Base-by-base conservation (phyloP, 192 early-diverging fungal species). In the Podila epicladia region DNA sequence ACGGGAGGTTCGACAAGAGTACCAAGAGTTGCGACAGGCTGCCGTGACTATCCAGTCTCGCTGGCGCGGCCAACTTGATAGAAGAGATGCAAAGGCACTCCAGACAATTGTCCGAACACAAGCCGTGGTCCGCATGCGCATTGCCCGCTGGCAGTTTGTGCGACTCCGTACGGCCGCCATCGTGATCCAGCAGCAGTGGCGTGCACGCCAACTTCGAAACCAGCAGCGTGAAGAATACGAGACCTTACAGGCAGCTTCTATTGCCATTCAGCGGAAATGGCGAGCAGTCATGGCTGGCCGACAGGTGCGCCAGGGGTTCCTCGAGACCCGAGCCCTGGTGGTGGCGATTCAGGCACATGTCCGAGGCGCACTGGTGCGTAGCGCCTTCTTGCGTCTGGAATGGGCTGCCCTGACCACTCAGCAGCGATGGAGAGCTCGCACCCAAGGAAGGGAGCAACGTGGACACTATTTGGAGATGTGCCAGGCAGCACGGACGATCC, bases 271-370 rank as follows among this genome's bases (percentile, higher is more conserved):
- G 38, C 19, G 71, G 15, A 65, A 19, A n/a, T 72, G 82, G 82
- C 29, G 73, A 26, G 82, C 82, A 4, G 29, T 72, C 3, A 26
- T 55, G 58, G 62, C 69, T 29, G 62, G 67, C 12, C 65, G 82
- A 29, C 64, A 48, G n/a, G 73, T 62, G 17, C 82, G 60, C 3
- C 33, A 67, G 15, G 38, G 59, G n/a, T 83, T 69, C 45, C 60
- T 62, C 22, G 22, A 41, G 4, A 72, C 50, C 7, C 74, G 73
- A 8, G 48, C 32, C 0, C 9, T 48, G 0, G 31, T 67, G 41
- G 58, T 83, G 50, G 73, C 69, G 3, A 76, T 58, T 35, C 82
- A 83, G 33, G 26, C 82, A 26, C 82, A 83, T 22, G 19, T 60
- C 22, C 65, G 71, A 20, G 74, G 82, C 6, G 61, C 50, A 2